Conservation (phyloP, 2,329 filamentous ascomycete genomes). For the Botrytis squamosa region DNA sequence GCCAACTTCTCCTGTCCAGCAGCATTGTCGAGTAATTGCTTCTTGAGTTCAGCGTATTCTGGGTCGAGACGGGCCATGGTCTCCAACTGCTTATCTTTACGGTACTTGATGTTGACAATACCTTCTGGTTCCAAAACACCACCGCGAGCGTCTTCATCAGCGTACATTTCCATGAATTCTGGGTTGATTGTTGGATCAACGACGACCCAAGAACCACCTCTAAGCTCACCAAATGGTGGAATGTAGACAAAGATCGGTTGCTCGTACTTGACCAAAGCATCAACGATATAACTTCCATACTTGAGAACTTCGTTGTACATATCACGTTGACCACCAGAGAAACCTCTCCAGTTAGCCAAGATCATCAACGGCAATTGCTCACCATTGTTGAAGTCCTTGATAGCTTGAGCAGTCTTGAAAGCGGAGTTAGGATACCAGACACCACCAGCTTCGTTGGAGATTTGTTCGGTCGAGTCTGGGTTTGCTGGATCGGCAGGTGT, state of each 20-base stretch:
- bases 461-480: slow-evolving; percentile 95
- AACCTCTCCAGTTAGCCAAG: slow-evolving; percentile 99
- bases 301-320: slow-evolving; percentile 99
- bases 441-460: slow-evolving; percentile 91
- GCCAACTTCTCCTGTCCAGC: slow-evolving; percentile 73
- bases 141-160: slow-evolving; percentile 88
- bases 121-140: slow-evolving; percentile 98
- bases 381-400: slow-evolving; percentile 98
- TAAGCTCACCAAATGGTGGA: slow-evolving; percentile 91
- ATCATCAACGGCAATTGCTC: slow-evolving; percentile 99
- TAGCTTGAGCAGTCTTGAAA: slow-evolving; percentile 98
- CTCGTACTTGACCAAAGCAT: slow-evolving; percentile 96
- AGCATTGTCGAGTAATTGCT: slow-evolving; percentile 63
- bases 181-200: slow-evolving; percentile 98
- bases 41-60: slow-evolving; percentile 79
- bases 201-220: slow-evolving; percentile 99
- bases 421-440: slow-evolving; percentile 99
- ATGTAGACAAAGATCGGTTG: slow-evolving; percentile 99
- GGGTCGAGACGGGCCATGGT: slow-evolving; percentile 94
- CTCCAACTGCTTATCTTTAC: slow-evolving; percentile 93
- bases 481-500: slow-evolving; percentile 96
- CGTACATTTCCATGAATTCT: slow-evolving; percentile 98
- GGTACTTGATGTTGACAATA: slow-evolving; percentile 98
- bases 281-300: slow-evolving; percentile 98
- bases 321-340: slow-evolving; percentile 98